Base-by-base conservation (phyloP, 805 yeast genomes). In the Nakazawaea populi region DNA sequence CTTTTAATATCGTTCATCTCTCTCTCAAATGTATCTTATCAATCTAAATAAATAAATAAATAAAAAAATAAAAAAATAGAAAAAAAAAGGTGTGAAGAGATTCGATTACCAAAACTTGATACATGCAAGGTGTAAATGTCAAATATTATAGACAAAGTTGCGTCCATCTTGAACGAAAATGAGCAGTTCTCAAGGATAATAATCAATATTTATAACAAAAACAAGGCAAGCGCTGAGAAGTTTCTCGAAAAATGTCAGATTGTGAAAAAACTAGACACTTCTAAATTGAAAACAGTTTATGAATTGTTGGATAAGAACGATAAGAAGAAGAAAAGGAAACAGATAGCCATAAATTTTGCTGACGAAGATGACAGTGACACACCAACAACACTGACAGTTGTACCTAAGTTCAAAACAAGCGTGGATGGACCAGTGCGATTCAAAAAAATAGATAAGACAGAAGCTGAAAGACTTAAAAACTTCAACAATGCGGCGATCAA, bases 301-400 rank as follows among this genome's bases (percentile, higher is more conserved):
- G 35, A 46, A 6, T 28, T 49, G 18, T 30, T 50, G n/a, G 14
- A 29, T n/a, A 43, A 27, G 32, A 35, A 43, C 27, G 37, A 47
- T 6, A n/a, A 42, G 40, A 34, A 42, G 38, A 47, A 44, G 40
- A 48, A 48, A 18, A 32, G 47, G 34, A 36, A 46, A 24, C 44
- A 24, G 24, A 29, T 51, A 8, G 41, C 36, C 12, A 32, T 51
- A 12, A 32, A 42, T 8, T 34, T n/a, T 44, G 52, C 44, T 5
- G 42, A 38, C 29, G 43, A 42, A 4, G 51, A 42, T 4, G 43
- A 42, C 8, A 32, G 8, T 32, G 11, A 32, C 8, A 32, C 11
- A 9, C 11, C 35, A 32, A 32, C 35, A 27, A 14, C n/a, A 36
- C 30, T 7, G 32, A 32, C 28, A 24, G 14, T 9, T 35, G 35